Conservation (phyloP, 1,284 basidiomycete species). For the Puccinia horiana region DNA sequence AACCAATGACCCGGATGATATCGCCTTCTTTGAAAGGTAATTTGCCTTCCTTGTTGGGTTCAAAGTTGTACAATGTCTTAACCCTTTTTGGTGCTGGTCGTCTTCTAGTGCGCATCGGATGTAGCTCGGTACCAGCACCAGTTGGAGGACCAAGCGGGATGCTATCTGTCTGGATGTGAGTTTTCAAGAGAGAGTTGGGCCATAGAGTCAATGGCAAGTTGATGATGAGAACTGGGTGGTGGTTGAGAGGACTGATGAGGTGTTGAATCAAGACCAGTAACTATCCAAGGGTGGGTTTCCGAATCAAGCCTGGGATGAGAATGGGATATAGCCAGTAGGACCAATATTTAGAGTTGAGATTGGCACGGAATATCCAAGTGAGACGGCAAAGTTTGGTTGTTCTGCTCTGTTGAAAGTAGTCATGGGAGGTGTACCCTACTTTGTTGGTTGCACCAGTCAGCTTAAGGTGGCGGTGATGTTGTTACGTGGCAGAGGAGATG, state of each 20-base stretch:
- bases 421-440: too few relatives aligned
- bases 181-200: slow-evolving; percentile 57
- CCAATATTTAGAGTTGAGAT: slow-evolving; percentile 8
- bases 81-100: slow-evolving; percentile 68
- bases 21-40: slow-evolving; percentile 90
- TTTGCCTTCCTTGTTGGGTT: slow-evolving; percentile 84
- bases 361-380: too few relatives aligned
- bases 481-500: too few relatives aligned
- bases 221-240: slow-evolving; percentile 52
- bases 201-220: slow-evolving; percentile 55
- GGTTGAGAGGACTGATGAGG: slow-evolving; percentile 49
- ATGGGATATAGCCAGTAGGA: slow-evolving; percentile 49
- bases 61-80: slow-evolving; percentile 85
- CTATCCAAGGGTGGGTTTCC: slow-evolving; percentile 32
- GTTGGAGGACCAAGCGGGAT: slow-evolving; percentile 26
- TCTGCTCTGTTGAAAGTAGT: too few relatives aligned
- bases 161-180: slow-evolving; percentile 33
- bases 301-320: slow-evolving; percentile 46
- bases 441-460: too few relatives aligned
- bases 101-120: slow-evolving; percentile 51
- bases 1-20: slow-evolving; percentile 91
- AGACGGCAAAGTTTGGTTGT: too few relatives aligned
- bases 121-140: slow-evolving; percentile 37
- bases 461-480: too few relatives aligned
- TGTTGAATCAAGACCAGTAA: not conserved